Conservation (phyloP, 495 filamentous ascomycete genomes). For the Trichoderma virens region DNA sequence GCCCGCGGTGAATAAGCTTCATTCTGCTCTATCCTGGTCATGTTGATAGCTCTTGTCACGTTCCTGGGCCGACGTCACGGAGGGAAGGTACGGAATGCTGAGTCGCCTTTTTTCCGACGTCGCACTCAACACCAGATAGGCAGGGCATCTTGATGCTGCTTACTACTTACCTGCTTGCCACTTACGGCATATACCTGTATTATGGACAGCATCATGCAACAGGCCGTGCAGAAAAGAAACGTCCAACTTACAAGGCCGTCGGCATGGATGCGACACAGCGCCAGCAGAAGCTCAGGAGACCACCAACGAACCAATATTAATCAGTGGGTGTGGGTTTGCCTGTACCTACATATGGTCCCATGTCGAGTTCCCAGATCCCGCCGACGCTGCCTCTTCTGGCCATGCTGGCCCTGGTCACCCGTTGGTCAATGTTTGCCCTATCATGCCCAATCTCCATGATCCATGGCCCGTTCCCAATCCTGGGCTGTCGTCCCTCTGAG, state of each 20-base stretch:
- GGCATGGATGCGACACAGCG: neutral
- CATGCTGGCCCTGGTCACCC: slow-evolving; percentile 1
- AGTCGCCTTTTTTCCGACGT: neutral
- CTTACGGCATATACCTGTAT: no score
- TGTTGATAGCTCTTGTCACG: neutral
- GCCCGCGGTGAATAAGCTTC: neutral
- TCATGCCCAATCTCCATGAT: slow-evolving; percentile 7
- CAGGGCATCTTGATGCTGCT: neutral
- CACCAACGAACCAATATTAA: neutral
- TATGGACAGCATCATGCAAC: neutral
- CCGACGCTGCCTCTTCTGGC: slow-evolving; percentile 8
- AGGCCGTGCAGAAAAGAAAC: neutral
- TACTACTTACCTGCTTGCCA: neutral
- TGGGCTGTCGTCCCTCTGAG: neutral
- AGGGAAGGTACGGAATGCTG: slow-evolving; percentile 9
- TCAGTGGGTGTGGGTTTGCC: neutral
- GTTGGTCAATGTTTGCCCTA: slow-evolving; percentile 9
- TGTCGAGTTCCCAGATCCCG: slow-evolving; percentile 5
- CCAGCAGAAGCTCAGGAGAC: slow-evolving; percentile 1
- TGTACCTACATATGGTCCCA: slow-evolving; percentile 7
- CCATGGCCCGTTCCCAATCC: neutral
- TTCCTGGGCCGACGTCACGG: neutral
- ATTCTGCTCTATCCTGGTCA: neutral
- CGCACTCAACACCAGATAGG: neutral
- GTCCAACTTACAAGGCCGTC: neutral